Percentiles rank a stretch among this genome's conserved stretches.
These are phyloP conservation scores for Fusarium aywerte DNA, from an alignment of 2,329 filamentous ascomycete species.

Conservation along the genomic window DNA sequence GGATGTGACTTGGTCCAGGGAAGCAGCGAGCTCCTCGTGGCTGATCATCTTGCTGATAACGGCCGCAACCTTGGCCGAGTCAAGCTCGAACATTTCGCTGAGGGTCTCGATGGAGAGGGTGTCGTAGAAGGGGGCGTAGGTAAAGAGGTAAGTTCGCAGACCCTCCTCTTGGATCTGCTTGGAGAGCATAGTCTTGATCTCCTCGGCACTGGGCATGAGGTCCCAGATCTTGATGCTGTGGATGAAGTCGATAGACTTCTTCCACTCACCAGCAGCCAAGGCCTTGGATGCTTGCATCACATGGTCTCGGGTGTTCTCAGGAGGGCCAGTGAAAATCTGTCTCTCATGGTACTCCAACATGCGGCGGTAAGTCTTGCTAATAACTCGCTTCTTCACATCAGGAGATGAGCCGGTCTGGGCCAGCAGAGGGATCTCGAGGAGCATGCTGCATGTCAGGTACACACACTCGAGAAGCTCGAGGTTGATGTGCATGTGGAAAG, in stretches of 20 bases:
- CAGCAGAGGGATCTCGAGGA: slow-evolving; percentile 95
- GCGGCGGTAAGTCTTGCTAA: slow-evolving; percentile 98
- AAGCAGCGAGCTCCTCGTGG: slow-evolving; percentile 96
- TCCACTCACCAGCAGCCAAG: slow-evolving; percentile 96
- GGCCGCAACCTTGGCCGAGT: slow-evolving; percentile 89
- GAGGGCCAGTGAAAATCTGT: slow-evolving; percentile 97
- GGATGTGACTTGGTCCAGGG: slow-evolving; percentile 95
- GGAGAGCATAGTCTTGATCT: slow-evolving; percentile 96
- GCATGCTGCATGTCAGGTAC: slow-evolving; percentile 99
- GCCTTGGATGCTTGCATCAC: slow-evolving; percentile 99
- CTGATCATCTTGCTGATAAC: slow-evolving; percentile 99
- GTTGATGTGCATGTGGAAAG: slow-evolving; percentile 99
- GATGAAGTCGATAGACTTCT: slow-evolving; percentile 92
- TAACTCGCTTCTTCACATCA: slow-evolving; percentile 95
- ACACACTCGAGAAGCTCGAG: slow-evolving; percentile 97
- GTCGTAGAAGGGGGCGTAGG: slow-evolving; percentile 99
- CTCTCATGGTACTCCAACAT: slow-evolving; percentile 99
- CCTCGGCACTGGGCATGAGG: slow-evolving; percentile 89
- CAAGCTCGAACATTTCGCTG: slow-evolving; percentile 93
- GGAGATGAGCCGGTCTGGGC: slow-evolving; percentile 97
- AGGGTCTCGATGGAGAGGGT: slow-evolving; percentile 89
- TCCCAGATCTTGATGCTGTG: slow-evolving; percentile 99
- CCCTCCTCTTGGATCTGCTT: slow-evolving; percentile 99
- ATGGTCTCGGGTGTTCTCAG: slow-evolving; percentile 98
- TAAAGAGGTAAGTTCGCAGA: slow-evolving; percentile 97